Base-by-base conservation (phyloP, 2,329 filamentous ascomycete genomes). In the Neophaeococcomyces mojaviensis region DNA sequence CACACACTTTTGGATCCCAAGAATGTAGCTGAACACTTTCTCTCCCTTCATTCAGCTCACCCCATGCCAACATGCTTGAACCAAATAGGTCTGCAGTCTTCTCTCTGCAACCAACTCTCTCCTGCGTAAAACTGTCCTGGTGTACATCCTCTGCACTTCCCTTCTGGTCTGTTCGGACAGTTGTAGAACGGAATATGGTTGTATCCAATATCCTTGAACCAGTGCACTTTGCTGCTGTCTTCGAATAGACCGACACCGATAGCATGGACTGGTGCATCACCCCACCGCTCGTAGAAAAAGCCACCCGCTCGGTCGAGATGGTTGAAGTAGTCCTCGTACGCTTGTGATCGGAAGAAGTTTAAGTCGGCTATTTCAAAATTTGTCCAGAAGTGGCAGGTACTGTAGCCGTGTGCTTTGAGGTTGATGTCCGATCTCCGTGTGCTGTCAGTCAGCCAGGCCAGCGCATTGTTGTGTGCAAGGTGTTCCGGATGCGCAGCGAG, bases 191-290 rank as follows among this genome's bases (percentile, higher is more conserved):
- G 92, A 44, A 97, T 89, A 59, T 98, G 92, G 60, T 96, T 88
- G 69, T 98, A 98, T 48, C 92, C 92, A 56, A 98, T 97, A 64
- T 98, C 92, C 44, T 90, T 89, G 82, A 98, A 98, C 89, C 89
- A 97, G 66, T 97, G 90, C 50, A 98, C 86, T 65, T 87, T 89
- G 67, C 76, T 84, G 60, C 81, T 78, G 62, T 98, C 90, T 60
- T 94, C 90, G 62, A 98, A 96, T 20, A 98, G 67, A 24, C 88
- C 92, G 34, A 98, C 68, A 0, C 87, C 92, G 59, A 98, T 88
- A 55, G 87, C 94, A 67, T 98, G 92, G 4, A 98, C 92, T 0
- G 92, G 92, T 2, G 92, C 92, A 68, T 98, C 90, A 49, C 90
- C 90, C 90, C 90, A 98, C 59, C 90, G 84, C 69, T 98, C 92